phyloP scores from a whole-genome alignment of 352 stramenopile genomes.

The Globisporangium parvum region DNA sequence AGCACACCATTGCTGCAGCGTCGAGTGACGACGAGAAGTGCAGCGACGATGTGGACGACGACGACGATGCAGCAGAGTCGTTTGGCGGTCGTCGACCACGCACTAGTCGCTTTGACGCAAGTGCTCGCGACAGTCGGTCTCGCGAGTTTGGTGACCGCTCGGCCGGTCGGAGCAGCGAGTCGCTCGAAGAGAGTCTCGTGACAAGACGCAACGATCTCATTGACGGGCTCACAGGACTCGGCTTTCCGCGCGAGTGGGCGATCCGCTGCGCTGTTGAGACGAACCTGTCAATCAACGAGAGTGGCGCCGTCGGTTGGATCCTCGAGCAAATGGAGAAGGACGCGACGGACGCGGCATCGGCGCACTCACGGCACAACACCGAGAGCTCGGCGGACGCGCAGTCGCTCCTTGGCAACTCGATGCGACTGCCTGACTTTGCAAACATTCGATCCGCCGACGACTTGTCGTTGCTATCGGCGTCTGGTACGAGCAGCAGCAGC shows the following conservation, averaged over 20 bases:
- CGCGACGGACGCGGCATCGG: background rate
- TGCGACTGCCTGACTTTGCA: background rate
- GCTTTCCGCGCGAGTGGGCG: constrained; percentile 80
- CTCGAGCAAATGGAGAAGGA: constrained; percentile 88
- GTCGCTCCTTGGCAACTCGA: background rate
- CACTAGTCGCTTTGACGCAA: background rate
- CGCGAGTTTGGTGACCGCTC: background rate
- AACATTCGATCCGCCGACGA: background rate
- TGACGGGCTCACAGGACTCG: constrained; percentile 73
- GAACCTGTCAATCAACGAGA: constrained; percentile 41
- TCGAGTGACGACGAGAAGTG: no score
- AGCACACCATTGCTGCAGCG: background rate
- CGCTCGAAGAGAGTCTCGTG: background rate
- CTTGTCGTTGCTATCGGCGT: constrained; percentile 6
- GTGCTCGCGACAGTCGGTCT: background rate
- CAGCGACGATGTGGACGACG: background rate
- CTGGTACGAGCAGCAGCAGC: background rate
- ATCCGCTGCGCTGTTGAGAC: constrained; percentile 55
- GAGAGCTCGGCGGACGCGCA: background rate
- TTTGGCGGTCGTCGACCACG: background rate
- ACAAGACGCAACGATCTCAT: constrained; percentile 41
- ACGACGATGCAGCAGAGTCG: constrained; percentile 1
- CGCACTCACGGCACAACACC: background rate
- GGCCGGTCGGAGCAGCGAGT: background rate
- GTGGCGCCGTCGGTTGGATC: constrained; percentile 82